These are phyloP conservation scores for Neonectria hederae DNA, from an alignment of 2,329 filamentous ascomycete species.

Conservation along the genomic window DNA sequence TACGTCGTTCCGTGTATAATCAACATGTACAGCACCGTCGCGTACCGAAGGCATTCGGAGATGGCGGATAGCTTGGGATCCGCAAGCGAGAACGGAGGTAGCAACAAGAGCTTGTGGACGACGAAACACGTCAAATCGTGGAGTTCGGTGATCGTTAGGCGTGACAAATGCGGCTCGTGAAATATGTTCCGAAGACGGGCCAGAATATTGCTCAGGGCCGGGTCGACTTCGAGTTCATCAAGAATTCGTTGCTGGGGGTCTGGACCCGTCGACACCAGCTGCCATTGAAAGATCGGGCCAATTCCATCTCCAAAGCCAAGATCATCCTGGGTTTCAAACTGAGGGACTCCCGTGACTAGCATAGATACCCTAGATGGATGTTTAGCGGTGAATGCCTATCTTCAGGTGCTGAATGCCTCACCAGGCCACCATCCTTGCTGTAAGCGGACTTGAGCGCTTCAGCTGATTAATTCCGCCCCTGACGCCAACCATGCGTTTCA, in stretches of 20 bases:
- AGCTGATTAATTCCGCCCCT: slow-evolving; percentile 61
- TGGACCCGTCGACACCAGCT: slow-evolving; percentile 39
- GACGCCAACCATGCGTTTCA: slow-evolving; percentile 58
- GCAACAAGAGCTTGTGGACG: slow-evolving; percentile 58
- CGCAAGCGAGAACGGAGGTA: slow-evolving; percentile 17
- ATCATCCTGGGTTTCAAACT: slow-evolving; percentile 63
- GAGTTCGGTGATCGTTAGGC: slow-evolving; percentile 53
- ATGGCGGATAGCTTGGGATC: slow-evolving; percentile 32
- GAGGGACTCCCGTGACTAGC: slow-evolving; percentile 61
- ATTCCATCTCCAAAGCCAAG: slow-evolving; percentile 59
- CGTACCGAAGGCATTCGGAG: slow-evolving; percentile 58
- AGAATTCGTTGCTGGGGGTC: slow-evolving; percentile 27
- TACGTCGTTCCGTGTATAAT: slow-evolving; percentile 64
- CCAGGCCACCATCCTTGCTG: slow-evolving; percentile 65
- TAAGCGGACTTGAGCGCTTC: slow-evolving; percentile 60
- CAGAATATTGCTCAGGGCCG: slow-evolving; percentile 49
- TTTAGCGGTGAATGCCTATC: neutral
- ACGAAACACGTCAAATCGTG: slow-evolving; percentile 66
- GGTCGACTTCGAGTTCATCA: slow-evolving; percentile 44
- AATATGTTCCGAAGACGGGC: slow-evolving; percentile 56
- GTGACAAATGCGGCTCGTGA: slow-evolving; percentile 40
- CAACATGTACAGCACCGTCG: slow-evolving; percentile 61
- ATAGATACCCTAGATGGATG: slow-evolving; percentile 61
- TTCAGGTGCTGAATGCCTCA: slow-evolving; percentile 42
- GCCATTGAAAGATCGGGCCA: slow-evolving; percentile 59